A percentile compares a stretch with the other conserved stretches of the same genome.
phyloP scores from a whole-genome alignment of 768 basidiomycete genomes.

The Phylloporus arenicola region DNA sequence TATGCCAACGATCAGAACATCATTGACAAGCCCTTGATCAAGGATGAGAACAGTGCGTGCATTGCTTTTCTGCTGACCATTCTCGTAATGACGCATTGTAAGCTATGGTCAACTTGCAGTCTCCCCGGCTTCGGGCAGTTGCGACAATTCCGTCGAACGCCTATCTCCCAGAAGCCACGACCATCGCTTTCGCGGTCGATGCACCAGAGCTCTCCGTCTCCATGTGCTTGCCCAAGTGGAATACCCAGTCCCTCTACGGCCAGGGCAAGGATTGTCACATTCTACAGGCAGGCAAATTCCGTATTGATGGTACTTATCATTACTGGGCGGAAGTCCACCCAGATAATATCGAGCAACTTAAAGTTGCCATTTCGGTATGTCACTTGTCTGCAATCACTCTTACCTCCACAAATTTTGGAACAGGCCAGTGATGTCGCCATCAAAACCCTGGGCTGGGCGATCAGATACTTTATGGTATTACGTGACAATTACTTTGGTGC shows the following conservation, averaged over 20 bases:
- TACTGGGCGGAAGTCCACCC: constrained; percentile 63
- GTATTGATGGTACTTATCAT: constrained; percentile 64
- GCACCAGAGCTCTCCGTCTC: constrained; percentile 51
- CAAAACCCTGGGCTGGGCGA: constrained; percentile 80
- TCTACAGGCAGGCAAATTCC: constrained; percentile 52
- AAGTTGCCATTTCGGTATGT: constrained; percentile 55
- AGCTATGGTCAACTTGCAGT: constrained; percentile 74
- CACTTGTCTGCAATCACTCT: background rate
- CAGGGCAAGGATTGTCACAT: constrained; percentile 56
- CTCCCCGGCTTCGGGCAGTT: constrained; percentile 46
- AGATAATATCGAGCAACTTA: constrained; percentile 75
- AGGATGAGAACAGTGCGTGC: constrained; percentile 76
- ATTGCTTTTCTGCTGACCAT: background rate
- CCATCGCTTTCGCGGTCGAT: constrained; percentile 59
- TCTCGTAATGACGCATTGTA: constrained; percentile 1
- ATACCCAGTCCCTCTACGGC: constrained; percentile 70
- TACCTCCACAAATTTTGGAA: constrained; percentile 1
- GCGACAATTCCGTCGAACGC: constrained; percentile 61
- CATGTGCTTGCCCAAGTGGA: constrained; percentile 84
- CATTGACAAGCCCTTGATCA: constrained; percentile 78
- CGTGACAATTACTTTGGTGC: constrained; percentile 92
- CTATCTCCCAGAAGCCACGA: constrained; percentile 67
- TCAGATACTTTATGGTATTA: constrained; percentile 82
- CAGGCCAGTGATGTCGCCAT: constrained; percentile 54
- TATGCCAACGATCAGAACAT: constrained; percentile 97